Conservation (phyloP, 305 asterid genomes). For the Rubia balearica region DNA sequence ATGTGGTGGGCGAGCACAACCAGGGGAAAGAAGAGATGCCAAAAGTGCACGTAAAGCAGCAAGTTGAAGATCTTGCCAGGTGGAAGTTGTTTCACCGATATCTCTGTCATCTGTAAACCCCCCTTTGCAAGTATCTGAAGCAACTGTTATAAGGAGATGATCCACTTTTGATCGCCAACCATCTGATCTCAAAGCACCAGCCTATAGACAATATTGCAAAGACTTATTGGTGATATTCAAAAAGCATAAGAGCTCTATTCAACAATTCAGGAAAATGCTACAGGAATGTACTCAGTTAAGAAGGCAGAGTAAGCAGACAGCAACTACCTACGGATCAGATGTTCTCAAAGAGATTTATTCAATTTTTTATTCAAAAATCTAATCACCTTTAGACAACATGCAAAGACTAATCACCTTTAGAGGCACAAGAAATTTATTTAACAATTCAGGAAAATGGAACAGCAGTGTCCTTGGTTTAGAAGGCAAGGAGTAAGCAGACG, state of each 20-base stretch:
- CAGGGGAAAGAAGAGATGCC: constrained; percentile 83
- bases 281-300: too few relatives aligned
- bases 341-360: background rate
- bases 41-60: constrained; percentile 78
- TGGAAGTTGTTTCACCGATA: constrained; percentile 28
- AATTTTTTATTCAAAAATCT: too few relatives aligned
- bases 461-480: background rate
- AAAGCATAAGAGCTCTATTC: background rate
- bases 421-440: background rate
- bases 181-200: constrained; percentile 62
- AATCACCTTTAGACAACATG: too few relatives aligned
- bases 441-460: background rate
- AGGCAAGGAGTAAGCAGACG: background rate
- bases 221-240: background rate
- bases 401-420: too few relatives aligned
- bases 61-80: constrained; percentile 55
- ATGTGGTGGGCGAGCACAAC: constrained; percentile 58
- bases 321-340: background rate
- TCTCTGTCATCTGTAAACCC: constrained; percentile 43
- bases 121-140: constrained; percentile 56
- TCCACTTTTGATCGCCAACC: constrained; percentile 64
- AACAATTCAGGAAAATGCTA: background rate
- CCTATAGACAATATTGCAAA: constrained; percentile 34
- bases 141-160: constrained; percentile 52
- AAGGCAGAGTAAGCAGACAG: background rate